These are phyloP conservation scores for Spathaspora girioi DNA, from an alignment of 805 yeast species.

Conservation along the genomic window DNA sequence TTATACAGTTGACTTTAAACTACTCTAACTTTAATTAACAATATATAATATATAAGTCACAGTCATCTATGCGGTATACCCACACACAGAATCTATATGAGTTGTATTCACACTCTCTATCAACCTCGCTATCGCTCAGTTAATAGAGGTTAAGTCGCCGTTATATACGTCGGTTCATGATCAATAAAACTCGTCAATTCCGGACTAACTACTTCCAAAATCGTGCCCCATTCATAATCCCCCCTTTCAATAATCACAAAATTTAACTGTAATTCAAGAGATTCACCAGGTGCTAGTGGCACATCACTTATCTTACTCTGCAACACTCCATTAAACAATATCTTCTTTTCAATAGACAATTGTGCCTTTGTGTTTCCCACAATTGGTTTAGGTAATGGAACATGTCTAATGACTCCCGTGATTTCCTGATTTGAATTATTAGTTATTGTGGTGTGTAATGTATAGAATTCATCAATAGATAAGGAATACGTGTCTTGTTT, in stretches of 20 bases:
- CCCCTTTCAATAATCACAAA: constrained; percentile 72
- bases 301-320: constrained; percentile 47
- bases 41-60: no score
- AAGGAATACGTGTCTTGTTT: constrained; percentile 29
- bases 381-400: constrained; percentile 37
- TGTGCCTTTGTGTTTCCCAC: constrained; percentile 21
- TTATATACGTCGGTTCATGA: constrained; percentile 30
- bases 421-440: constrained; percentile 44
- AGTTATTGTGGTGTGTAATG: constrained; percentile 44
- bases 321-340: constrained; percentile 70
- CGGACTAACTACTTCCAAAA: constrained; percentile 25
- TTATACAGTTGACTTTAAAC: no score
- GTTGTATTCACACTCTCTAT: no score
- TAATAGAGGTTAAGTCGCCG: constrained; percentile 13
- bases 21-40: no score
- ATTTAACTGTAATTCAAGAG: constrained; percentile 44
- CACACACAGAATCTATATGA: no score
- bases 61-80: no score
- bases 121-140: no score
- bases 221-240: constrained; percentile 71
- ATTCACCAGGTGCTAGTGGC: constrained; percentile 32
- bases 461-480: constrained; percentile 47
- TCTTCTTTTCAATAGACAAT: constrained; percentile 47
- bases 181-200: constrained; percentile 17
- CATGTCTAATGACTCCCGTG: constrained; percentile 57